A percentile compares a stretch with the other conserved stretches of the same genome.
Evolutionary conservation across 2,329 filamentous ascomycete species (phyloP).

Genomic region (Amylocarpus encephaloides): DNA sequence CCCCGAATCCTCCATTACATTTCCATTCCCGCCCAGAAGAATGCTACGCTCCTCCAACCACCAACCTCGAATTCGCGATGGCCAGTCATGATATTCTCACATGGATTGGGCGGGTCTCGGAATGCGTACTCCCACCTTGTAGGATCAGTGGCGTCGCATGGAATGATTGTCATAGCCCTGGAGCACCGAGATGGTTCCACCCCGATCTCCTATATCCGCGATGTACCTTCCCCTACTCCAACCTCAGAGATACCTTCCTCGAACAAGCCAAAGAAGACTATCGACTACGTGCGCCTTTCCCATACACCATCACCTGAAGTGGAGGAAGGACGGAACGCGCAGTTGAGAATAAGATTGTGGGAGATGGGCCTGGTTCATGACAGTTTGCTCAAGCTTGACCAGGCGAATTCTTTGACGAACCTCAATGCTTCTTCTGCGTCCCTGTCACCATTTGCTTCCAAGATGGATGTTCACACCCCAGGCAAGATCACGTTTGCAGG

Average conservation of each 20-base stretch:
- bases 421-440: constrained; percentile 44
- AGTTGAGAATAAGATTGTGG: constrained; percentile 71
- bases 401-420: constrained; percentile 44
- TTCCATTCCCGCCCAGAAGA: constrained; percentile 64
- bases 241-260: constrained; percentile 24
- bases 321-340: constrained; percentile 60
- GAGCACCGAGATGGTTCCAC: constrained; percentile 80
- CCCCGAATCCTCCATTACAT: constrained; percentile 69
- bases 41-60: constrained; percentile 56
- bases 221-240: constrained; percentile 40
- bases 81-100: constrained; percentile 81
- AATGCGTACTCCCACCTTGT: constrained; percentile 82
- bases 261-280: constrained; percentile 25
- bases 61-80: constrained; percentile 49
- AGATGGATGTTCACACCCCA: constrained; percentile 61
- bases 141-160: constrained; percentile 73
- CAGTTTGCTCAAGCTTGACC: constrained; percentile 60
- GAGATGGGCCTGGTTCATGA: constrained; percentile 68
- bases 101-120: constrained; percentile 73
- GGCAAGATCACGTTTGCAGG: constrained; percentile 70
- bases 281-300: constrained; percentile 44
- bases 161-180: constrained; percentile 71
- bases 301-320: constrained; percentile 61
- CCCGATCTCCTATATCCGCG: constrained; percentile 66
- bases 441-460: constrained; percentile 53